These are phyloP conservation scores for Trametes meyenii DNA, from an alignment of 768 basidiomycete genomes.

Conservation along the genomic window DNA sequence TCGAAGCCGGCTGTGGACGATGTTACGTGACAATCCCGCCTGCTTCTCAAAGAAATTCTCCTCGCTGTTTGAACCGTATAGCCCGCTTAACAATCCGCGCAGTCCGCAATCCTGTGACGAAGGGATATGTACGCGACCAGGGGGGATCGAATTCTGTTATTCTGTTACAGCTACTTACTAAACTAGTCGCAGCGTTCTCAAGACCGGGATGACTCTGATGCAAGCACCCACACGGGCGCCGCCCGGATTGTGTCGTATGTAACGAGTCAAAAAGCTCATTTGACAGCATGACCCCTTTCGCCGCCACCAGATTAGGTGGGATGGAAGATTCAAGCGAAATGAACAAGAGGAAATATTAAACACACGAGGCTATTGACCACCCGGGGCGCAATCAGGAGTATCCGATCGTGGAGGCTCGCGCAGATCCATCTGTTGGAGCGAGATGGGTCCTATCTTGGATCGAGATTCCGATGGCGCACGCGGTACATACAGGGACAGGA, in stretches of 20 bases:
- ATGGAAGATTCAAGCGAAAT: conserved; percentile 8
- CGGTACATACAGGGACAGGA: not conserved
- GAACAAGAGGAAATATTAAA: conserved; percentile 11
- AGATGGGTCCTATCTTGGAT: conserved; percentile 3
- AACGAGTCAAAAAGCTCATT: no score
- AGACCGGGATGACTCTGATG: no score
- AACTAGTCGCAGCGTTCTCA: no score
- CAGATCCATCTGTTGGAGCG: conserved; percentile 11
- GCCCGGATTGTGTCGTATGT: no score
- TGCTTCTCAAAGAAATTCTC: not conserved
- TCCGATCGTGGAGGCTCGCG: conserved; percentile 8
- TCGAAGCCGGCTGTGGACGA: not conserved
- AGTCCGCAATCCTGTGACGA: not conserved
- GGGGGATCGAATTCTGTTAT: no score
- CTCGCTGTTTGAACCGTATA: not conserved
- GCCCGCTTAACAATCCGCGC: not conserved
- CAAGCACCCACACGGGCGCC: no score
- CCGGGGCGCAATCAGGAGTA: conserved; percentile 10
- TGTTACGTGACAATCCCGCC: conserved; percentile 2
- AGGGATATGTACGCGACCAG: no score
- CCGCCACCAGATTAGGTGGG: conserved; percentile 8
- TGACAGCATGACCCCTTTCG: not conserved
- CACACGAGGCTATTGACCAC: conserved; percentile 24
- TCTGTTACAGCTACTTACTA: no score
- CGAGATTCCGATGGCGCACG: not conserved